These are phyloP conservation scores for Dipodascus geniculatus DNA, from an alignment of 805 yeast genomes.

Conservation along the genomic window DNA sequence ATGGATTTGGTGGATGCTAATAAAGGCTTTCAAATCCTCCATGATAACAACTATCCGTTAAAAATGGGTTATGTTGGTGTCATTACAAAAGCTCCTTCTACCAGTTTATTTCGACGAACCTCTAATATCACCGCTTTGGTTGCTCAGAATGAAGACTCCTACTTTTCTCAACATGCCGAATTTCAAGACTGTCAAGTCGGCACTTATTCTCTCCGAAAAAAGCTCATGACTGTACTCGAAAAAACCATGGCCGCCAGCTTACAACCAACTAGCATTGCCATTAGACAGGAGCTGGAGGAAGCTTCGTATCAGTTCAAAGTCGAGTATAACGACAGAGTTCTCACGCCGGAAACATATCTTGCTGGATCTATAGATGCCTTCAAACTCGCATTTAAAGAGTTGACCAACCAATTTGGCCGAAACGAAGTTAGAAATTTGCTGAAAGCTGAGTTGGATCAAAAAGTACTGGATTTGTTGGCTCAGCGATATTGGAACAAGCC, in stretches of 20 bases:
- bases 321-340: slow-evolving; percentile 86
- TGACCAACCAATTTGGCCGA: slow-evolving; percentile 72
- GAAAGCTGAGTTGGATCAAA: slow-evolving; percentile 79
- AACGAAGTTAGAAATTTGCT: slow-evolving; percentile 68
- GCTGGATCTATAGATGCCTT: slow-evolving; percentile 84
- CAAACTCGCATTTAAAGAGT: slow-evolving; percentile 76
- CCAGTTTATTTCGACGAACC: slow-evolving; percentile 40
- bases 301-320: slow-evolving; percentile 88
- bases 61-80: slow-evolving; percentile 98
- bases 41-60: slow-evolving; percentile 76
- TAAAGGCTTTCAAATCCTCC: slow-evolving; percentile 53
- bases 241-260: slow-evolving; percentile 81
- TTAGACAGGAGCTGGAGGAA: slow-evolving; percentile 87
- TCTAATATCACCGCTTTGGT: slow-evolving; percentile 45
- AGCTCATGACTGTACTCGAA: slow-evolving; percentile 78
- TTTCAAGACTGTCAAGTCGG: slow-evolving; percentile 59
- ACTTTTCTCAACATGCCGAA: slow-evolving; percentile 51
- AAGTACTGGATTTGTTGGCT: slow-evolving; percentile 76
- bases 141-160: slow-evolving; percentile 37
- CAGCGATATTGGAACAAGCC: slow-evolving; percentile 85
- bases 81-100: slow-evolving; percentile 63
- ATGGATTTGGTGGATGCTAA: slow-evolving; percentile 78
- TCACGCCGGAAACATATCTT: slow-evolving; percentile 88
- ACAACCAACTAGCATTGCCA: slow-evolving; percentile 75
- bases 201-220: slow-evolving; percentile 61